Evolutionary conservation across 345 rosid species (phyloP).

Genomic region (Mercurialis annua): DNA sequence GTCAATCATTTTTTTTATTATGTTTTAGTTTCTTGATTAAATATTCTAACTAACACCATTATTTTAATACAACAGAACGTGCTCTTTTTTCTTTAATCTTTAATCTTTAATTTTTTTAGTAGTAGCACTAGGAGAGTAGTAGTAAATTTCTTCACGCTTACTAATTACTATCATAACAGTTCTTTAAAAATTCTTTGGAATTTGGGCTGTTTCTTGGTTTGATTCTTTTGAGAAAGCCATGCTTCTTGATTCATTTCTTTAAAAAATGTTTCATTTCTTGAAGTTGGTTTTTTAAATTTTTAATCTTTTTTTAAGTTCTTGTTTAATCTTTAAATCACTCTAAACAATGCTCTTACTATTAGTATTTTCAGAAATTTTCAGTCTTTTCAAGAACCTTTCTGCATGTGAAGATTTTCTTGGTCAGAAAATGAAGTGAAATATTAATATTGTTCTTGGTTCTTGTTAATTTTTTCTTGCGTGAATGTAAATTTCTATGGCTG

Average conservation of each 20-base stretch:
- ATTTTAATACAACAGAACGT: slow-evolving; percentile 31
- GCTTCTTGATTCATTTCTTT: slow-evolving; percentile 46
- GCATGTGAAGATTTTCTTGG: slow-evolving; percentile 34
- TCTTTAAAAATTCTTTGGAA: slow-evolving; percentile 45
- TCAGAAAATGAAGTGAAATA: slow-evolving; percentile 29
- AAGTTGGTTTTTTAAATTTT: slow-evolving; percentile 5
- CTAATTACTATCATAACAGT: slow-evolving; percentile 48
- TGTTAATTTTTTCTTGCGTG: slow-evolving; percentile 12
- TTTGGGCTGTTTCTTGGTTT: slow-evolving; percentile 64
- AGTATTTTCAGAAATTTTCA: slow-evolving; percentile 12
- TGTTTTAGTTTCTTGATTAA: background rate
- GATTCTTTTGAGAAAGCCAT: slow-evolving; percentile 79
- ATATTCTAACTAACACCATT: slow-evolving; percentile 32
- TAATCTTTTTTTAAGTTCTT: background rate
- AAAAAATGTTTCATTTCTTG: slow-evolving; percentile 23
- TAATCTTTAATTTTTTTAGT: background rate
- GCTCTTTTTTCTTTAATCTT: slow-evolving; percentile 32
- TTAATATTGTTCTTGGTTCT: background rate
- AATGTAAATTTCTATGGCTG: slow-evolving; percentile 42
- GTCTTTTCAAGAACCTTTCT: slow-evolving; percentile 18
- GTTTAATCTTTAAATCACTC: slow-evolving; percentile 33
- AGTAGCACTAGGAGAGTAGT: too few relatives aligned
- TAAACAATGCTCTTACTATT: slow-evolving; percentile 38
- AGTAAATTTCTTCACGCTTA: slow-evolving; percentile 22
- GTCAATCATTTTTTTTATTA: slow-evolving; percentile 21